Evolutionary conservation across 495 filamentous ascomycete genomes (phyloP).

Genomic region (Tetracladium setigerum): DNA sequence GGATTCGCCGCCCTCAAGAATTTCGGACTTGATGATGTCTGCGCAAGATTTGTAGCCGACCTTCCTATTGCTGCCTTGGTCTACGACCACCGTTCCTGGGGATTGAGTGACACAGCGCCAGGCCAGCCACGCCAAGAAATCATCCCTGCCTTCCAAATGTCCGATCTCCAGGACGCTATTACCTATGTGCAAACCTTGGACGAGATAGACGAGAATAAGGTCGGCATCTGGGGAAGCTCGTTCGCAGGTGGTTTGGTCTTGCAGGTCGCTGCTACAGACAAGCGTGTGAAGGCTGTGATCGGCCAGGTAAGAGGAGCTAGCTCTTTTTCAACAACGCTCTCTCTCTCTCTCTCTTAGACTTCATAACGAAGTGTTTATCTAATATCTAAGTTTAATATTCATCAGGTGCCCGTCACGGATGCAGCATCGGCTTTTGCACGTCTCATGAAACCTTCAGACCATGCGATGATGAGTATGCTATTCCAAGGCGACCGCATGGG

Average conservation of each 20-base stretch:
- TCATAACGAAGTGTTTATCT: too few species aligned
- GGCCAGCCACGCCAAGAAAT: conserved; percentile 19
- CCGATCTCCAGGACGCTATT: conserved; percentile 27
- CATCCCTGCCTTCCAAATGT: conserved; percentile 21
- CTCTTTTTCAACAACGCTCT: too few species aligned
- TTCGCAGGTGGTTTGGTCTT: conserved; percentile 27
- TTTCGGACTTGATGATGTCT: conserved; percentile 22
- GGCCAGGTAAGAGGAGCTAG: too few species aligned
- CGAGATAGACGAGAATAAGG: conserved; percentile 22
- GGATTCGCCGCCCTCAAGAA: conserved; percentile 26
- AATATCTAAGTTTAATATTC: too few species aligned
- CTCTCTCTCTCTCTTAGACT: too few species aligned
- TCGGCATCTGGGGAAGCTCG: conserved; percentile 28
- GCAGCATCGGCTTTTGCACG: conserved; percentile 8
- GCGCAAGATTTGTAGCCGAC: conserved; percentile 22
- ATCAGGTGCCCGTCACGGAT: conserved; percentile 21
- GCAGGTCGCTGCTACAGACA: conserved; percentile 26
- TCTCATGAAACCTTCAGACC: conserved; percentile 4
- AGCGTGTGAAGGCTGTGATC: conserved; percentile 28
- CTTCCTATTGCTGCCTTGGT: conserved; percentile 20
- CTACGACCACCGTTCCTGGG: conserved; percentile 31
- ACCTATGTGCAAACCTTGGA: conserved; percentile 20
- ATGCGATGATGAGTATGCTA: neutral
- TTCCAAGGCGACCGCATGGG: neutral
- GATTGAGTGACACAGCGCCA: conserved; percentile 27